These are phyloP conservation scores for Calonectria pauciramosa DNA, from an alignment of 2,329 filamentous ascomycete genomes.

Conservation along the genomic window DNA sequence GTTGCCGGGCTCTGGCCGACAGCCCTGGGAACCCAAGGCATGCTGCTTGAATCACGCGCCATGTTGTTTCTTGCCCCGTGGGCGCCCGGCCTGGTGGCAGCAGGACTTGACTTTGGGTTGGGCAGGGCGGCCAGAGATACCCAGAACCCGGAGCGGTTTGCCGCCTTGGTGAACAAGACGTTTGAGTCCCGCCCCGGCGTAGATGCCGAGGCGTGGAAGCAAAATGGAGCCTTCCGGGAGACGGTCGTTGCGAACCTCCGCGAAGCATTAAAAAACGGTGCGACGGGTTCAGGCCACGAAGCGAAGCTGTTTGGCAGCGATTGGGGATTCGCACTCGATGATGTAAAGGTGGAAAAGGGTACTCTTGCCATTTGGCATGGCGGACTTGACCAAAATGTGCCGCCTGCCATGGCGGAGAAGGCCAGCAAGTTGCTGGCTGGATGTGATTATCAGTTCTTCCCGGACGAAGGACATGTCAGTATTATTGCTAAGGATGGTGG, in stretches of 20 bases:
- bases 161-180: background rate
- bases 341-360: slow-evolving; percentile 23
- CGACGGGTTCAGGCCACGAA: slow-evolving; percentile 22
- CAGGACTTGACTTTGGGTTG: slow-evolving; percentile 15
- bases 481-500: background rate
- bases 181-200: slow-evolving; percentile 16
- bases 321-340: slow-evolving; percentile 35
- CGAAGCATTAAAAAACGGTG: slow-evolving; percentile 25
- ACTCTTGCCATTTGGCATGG: slow-evolving; percentile 28
- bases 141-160: slow-evolving; percentile 11
- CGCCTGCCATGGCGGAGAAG: slow-evolving; percentile 24
- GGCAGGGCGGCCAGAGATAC: slow-evolving; percentile 24
- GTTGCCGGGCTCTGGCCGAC: slow-evolving; percentile 34
- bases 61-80: slow-evolving; percentile 30
- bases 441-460: slow-evolving; percentile 11
- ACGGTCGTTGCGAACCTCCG: slow-evolving; percentile 9
- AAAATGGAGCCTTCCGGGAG: slow-evolving; percentile 14
- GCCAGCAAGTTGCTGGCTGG: slow-evolving; percentile 12
- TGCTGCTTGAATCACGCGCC: slow-evolving; percentile 27
- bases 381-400: slow-evolving; percentile 25
- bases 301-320: slow-evolving; percentile 27
- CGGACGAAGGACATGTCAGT: slow-evolving; percentile 23
- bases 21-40: slow-evolving; percentile 26
- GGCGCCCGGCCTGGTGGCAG: slow-evolving; percentile 17
- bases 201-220: slow-evolving; percentile 21